Base-by-base conservation (phyloP, 768 basidiomycete genomes). In the Pisolithus albus region DNA sequence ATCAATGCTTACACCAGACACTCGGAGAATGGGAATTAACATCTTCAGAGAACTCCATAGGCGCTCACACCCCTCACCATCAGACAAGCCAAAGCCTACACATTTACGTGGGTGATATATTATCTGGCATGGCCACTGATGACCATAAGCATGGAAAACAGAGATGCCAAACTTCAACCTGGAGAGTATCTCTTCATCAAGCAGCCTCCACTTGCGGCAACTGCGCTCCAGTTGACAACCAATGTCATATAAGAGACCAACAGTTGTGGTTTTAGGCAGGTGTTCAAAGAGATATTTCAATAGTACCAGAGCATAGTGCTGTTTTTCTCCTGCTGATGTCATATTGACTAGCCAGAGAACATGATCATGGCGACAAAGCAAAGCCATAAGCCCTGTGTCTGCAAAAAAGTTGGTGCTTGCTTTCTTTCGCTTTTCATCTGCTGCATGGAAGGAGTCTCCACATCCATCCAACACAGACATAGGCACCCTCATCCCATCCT, bases 1-100 rank as follows among this genome's bases (percentile, higher is more conserved):
- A 18, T 41, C n/a, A 21, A 21, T 4, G 44, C 61, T 47, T 46
- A 66, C 64, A 24, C 60, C 58, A 40, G 58, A 60, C 1, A 54
- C 39, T 1, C 50, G 32, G 7, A 62, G 51, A 2, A 49, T 37
- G 2, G 59, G 50, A 18, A 68, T 62, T 0, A 67, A 53, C 19
- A 52, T 52, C 7, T 59, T 47, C 1, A 66, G 41, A 0, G 58
- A 53, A 5, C 65, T 44, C 43, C 65, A 73, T 71, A 75, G 0
- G 62, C 63, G 43, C 46, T 75, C 70, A 1, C 64, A 56, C 1
- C 68, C 69, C 51, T 74, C 71, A 9, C 67, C 65, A 52, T 74
- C 69, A 0, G 65, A 61, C 4, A 72, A 44, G 0, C 72, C 70
- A 36, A 69, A 49, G 10, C 69, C 68, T 8, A 40, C 10, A 7